Conservation (phyloP, 192 early-diverging fungal species). For the Mortierella hygrophila region DNA sequence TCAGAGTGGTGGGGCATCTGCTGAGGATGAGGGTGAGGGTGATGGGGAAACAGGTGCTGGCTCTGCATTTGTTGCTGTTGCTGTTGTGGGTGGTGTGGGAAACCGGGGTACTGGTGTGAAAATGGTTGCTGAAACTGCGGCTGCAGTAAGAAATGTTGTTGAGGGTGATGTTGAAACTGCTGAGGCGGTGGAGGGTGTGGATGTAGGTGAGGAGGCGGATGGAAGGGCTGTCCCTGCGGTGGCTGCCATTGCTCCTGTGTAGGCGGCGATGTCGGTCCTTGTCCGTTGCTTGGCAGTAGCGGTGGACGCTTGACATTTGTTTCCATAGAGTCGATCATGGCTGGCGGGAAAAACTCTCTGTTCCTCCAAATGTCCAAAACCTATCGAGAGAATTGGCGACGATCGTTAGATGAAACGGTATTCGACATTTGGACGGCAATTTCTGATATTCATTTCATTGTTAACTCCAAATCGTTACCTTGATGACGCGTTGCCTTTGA, state of each 20-base stretch:
- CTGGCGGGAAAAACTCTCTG: constrained; percentile 44
- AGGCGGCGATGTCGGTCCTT: not conserved
- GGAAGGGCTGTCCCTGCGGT: constrained; percentile 2
- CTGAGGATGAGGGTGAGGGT: constrained; percentile 14
- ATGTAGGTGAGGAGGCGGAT: not conserved
- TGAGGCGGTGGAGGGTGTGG: not conserved
- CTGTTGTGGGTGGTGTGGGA: not conserved
- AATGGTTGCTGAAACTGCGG: not conserved
- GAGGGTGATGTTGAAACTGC: not conserved
- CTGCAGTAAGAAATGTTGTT: constrained; percentile 3
- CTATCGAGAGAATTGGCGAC: constrained; percentile 12
- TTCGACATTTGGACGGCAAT: not conserved
- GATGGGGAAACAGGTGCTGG: constrained; percentile 6
- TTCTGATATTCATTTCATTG: not conserved
- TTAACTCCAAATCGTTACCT: constrained; percentile 34
- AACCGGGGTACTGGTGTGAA: not conserved
- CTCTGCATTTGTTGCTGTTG: not conserved
- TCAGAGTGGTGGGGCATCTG: not conserved
- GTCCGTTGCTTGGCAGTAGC: not conserved
- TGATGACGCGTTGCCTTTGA: constrained; percentile 60
- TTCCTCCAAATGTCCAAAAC: constrained; percentile 59
- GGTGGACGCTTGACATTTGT: constrained; percentile 42
- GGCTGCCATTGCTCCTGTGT: constrained; percentile 1
- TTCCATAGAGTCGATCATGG: constrained; percentile 46
- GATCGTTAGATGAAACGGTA: not conserved